Base-by-base conservation (phyloP, 805 yeast genomes). In the Sporopachydermia lactativora region DNA sequence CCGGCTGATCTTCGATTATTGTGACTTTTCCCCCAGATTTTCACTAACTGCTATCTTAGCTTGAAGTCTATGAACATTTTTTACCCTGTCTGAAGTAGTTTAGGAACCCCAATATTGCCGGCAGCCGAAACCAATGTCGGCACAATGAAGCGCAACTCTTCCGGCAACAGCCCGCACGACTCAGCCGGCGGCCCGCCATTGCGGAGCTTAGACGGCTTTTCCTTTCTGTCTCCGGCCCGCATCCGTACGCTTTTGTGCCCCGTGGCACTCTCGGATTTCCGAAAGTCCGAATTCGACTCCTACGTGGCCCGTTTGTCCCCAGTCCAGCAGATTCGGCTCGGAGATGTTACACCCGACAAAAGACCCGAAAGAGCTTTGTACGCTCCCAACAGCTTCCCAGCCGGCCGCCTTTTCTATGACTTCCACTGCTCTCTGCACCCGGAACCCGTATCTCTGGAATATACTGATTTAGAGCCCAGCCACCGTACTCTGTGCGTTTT, bases 311-410 rank as follows among this genome's bases (percentile, higher is more conserved):
- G 61, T 18, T 52, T 88, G 37, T 60, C 64, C 34, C 54, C 64
- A 13, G 68, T 73, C 4, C 57, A 65, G 36, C 89, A 82, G 51
- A 75, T 85, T 14, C 61, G 94, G 45, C 62, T 86, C 24, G 70
- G 80, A 17, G 96, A 86, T 54, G 69, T 89, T 6, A 66, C 85
- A 1, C 81, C 92, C 3, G 73, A 73, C 37, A 65, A 62, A 16
- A 69, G 77, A 17, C 51, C 54, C 43, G 61, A 58, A 24, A 43
- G 62, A 43, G 50, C 64, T 15, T 50, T 67, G 49, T 86, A 86
- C 65, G 82, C 81, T 49, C 96, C 97, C 1, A 92, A 79, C 52
- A 78, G 80, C 0, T 82, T 74, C 50, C 95, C 96, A 1, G 68
- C 70, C 39, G 97, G 97, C 0, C 61, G 79, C 39, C 58, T 89